Evolutionary conservation across 2,329 filamentous ascomycete genomes (phyloP), one percentile per base, ranked within the genome.

Genomic region (Bipolaris oryzae): DNA sequence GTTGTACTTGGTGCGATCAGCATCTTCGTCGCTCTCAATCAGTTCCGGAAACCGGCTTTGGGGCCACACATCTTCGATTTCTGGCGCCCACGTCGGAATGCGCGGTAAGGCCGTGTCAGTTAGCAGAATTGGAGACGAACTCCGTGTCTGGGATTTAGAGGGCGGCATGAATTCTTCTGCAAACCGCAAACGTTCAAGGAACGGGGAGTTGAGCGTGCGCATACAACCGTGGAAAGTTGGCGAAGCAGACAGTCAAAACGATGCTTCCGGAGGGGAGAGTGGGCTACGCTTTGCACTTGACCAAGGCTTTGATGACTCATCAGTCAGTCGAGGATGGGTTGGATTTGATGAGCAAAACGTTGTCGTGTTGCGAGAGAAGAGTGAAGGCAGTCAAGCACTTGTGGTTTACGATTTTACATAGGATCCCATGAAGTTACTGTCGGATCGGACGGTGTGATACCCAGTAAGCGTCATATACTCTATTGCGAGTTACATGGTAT

Each of bases 271-370:
- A 4, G 61, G 67, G 16, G 67, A 69, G 4, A 53, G 70, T 42
- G 74, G 76, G 5, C 62, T 78, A 21, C 73, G 73, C 15, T 61
- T 75, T 45, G 68, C 74, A 6, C 63, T 77, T 50, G 64, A 75
- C 6, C 70, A 77, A 47, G 59, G 61, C 13, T 74, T 76, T 25
- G 73, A 74, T 38, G 76, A 80, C 43, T 62, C 79, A 13, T 74
- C 77, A 4, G 73, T 81, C 5, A 82, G 78, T 37, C 76, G 81
- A 58, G 82, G 83, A 49, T 94, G 89, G 85, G 87, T 96, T 7
- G 91, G 91, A 0, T 96, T 96, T 68, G 92, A 96, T 69, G 91
- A 96, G 41, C 91, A 96, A 75, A 92, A 92, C 78, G 90, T 96
- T n/a, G 88, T 96, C 59, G 86, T 96, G 39, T 80, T 96, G 48